Conservation (phyloP, 305 asterid genomes). For the Solanum chacoense region DNA sequence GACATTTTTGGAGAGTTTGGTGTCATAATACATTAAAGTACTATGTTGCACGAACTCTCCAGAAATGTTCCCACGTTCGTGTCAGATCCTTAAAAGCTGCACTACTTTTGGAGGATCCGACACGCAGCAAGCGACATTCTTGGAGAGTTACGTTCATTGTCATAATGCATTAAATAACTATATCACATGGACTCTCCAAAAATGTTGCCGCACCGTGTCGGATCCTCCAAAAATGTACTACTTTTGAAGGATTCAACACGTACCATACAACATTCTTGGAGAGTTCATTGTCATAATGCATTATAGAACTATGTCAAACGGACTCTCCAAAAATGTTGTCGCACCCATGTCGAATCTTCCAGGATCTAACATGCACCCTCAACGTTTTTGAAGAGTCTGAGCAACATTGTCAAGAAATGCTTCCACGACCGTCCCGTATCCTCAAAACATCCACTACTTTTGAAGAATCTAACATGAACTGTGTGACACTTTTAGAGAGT, state of each 20-base stretch:
- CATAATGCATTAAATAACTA: neutral
- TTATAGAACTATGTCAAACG: neutral
- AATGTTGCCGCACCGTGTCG: neutral
- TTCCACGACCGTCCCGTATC: neutral
- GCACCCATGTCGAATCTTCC: neutral
- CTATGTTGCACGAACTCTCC: neutral
- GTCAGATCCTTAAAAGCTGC: accelerated
- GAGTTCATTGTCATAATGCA: neutral
- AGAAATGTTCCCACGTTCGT: neutral
- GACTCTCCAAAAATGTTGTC: neutral
- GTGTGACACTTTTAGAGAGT: neutral
- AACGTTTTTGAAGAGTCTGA: too few species aligned
- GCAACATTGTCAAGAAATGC: accelerated
- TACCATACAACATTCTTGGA: neutral
- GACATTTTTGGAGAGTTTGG: neutral
- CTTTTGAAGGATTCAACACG: neutral
- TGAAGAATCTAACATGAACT: neutral
- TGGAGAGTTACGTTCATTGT: neutral
- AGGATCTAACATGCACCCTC: neutral
- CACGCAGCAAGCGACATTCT: neutral
- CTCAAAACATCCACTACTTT: neutral
- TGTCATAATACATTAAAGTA: neutral
- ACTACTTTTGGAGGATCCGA: neutral
- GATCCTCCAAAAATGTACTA: neutral
- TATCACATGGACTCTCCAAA: neutral